Percentiles rank a stretch among this genome's conserved stretches.
Evolutionary conservation across 2,329 filamentous ascomycete species (phyloP).

Genomic region (Pseudodiploospora longispora): DNA sequence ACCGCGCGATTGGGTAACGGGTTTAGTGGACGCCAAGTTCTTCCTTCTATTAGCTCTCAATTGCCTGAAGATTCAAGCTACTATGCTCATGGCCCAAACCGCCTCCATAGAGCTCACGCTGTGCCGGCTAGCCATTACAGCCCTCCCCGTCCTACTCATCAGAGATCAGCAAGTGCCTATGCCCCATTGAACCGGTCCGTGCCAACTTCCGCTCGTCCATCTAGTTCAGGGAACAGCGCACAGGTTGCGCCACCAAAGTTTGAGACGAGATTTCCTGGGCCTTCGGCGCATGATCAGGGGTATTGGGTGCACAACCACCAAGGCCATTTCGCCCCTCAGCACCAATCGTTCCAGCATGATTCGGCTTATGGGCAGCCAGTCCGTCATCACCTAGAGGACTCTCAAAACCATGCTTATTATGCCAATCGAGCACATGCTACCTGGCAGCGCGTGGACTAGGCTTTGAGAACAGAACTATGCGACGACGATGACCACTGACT

Average conservation of each 20-base stretch:
- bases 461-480: too few species aligned
- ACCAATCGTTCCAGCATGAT: background rate
- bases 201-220: constrained; percentile 9
- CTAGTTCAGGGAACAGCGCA: constrained; percentile 12
- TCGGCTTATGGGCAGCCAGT: constrained; percentile 2
- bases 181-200: constrained; percentile 9
- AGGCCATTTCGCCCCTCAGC: background rate
- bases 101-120: background rate
- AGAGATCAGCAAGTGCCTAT: constrained; percentile 16
- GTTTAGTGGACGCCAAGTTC: constrained; percentile 7
- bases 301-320: too few species aligned
- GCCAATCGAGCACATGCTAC: too few species aligned
- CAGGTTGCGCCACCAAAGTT: constrained; percentile 1
- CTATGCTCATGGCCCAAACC: background rate
- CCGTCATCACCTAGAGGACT: background rate
- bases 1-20: background rate
- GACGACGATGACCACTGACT: too few species aligned
- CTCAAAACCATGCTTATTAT: too few species aligned
- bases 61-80: constrained; percentile 6
- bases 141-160: constrained; percentile 12
- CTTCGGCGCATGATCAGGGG: constrained; percentile 3
- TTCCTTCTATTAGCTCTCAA: constrained; percentile 18
- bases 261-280: background rate
- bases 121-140: background rate
- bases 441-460: too few species aligned